Percentiles rank a stretch among this genome's conserved stretches.
Evolutionary conservation across 495 filamentous ascomycete species (phyloP).

Genomic region (Talaromyces ruber): DNA sequence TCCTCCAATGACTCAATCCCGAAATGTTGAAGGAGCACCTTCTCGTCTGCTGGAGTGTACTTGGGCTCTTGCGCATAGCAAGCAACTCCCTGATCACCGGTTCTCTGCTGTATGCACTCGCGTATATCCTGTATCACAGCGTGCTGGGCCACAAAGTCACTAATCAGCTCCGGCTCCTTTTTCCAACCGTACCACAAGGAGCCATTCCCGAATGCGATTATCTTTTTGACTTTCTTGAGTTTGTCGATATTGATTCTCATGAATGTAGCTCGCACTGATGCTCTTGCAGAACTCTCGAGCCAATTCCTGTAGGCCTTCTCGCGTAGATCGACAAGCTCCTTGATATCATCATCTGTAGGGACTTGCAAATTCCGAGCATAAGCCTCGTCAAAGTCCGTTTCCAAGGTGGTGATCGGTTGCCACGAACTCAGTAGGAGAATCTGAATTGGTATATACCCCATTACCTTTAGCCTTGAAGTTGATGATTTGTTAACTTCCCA

Average conservation of each 20-base stretch:
- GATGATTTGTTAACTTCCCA: not conserved
- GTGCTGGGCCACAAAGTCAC: not conserved
- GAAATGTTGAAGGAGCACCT: conserved; percentile 10
- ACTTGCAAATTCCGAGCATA: not conserved
- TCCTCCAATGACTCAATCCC: conserved; percentile 18
- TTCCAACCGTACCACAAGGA: not conserved
- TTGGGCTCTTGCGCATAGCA: conserved; percentile 24
- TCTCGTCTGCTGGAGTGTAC: conserved; percentile 14
- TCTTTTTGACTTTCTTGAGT: not conserved
- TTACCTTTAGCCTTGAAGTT: not conserved
- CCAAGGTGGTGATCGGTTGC: not conserved
- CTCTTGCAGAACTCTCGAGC: not conserved
- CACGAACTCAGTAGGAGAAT: not conserved
- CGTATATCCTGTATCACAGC: not conserved
- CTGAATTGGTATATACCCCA: not conserved
- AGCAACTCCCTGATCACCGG: conserved; percentile 2
- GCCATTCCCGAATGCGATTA: not conserved
- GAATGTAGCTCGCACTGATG: not conserved
- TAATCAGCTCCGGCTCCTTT: not conserved
- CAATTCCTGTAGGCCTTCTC: not conserved
- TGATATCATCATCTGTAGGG: not conserved
- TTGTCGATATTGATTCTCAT: not conserved
- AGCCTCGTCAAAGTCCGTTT: not conserved
- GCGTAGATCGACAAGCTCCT: not conserved
- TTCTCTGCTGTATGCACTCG: not conserved